These are phyloP conservation scores for Gentiana macrophylla DNA, from an alignment of 257 asterid species.

Conservation along the genomic window DNA sequence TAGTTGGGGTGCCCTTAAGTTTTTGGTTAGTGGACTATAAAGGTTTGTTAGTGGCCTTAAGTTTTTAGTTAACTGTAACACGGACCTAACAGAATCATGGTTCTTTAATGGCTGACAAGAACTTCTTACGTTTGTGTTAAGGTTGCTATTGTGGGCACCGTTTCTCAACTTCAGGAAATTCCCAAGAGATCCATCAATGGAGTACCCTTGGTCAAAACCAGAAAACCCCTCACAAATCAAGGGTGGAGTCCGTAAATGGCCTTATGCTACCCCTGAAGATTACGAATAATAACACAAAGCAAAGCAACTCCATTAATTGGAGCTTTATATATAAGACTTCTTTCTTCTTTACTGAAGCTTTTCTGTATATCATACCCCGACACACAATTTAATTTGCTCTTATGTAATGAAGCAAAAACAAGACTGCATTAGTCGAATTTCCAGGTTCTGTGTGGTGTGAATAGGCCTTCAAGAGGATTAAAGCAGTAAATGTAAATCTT, in stretches of 20 bases:
- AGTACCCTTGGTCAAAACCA: conserved; percentile 78
- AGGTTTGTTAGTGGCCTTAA: no score
- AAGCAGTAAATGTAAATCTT: no score
- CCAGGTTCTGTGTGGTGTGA: background rate
- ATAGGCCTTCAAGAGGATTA: no score
- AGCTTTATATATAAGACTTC: background rate
- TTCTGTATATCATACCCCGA: background rate
- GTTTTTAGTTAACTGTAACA: background rate
- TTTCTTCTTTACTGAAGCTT: background rate
- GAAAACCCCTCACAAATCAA: conserved; percentile 45
- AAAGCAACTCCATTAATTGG: background rate
- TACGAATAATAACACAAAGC: conserved; percentile 27
- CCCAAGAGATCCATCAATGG: conserved; percentile 70
- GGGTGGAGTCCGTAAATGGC: conserved; percentile 47
- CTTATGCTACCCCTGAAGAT: conserved; percentile 72
- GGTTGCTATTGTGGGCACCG: conserved; percentile 80
- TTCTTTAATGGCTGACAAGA: background rate
- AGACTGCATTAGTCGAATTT: background rate
- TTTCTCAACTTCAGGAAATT: conserved; percentile 78
- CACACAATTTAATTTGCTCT: background rate
- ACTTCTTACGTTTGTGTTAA: conserved; percentile 5
- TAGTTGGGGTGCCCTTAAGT: no score
- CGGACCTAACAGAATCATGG: background rate
- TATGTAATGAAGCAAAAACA: background rate
- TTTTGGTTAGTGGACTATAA: no score